Percentiles rank a stretch among this genome's conserved stretches.
Conservation (phyloP, 164 flowering plant genomes). For the Berberis thunbergii region DNA sequence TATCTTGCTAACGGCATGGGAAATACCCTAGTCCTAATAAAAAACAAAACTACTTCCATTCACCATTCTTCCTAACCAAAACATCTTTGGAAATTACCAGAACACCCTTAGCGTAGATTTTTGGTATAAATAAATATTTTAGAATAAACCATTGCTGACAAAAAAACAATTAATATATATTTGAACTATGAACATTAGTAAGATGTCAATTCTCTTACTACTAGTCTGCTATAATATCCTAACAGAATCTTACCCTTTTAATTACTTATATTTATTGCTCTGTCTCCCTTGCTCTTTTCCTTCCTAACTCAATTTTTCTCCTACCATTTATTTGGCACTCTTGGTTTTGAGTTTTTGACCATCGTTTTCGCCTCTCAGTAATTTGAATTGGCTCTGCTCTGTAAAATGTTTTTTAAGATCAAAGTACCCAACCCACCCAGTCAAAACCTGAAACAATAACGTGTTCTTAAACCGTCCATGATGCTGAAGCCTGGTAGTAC, state of each 20-base stretch:
- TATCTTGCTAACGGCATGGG: too few species aligned
- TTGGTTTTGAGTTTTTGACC: slow-evolving; percentile 1
- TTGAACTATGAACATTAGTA: neutral
- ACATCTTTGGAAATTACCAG: too few species aligned
- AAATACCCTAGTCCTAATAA: too few species aligned
- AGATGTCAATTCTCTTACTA: neutral
- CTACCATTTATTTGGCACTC: neutral
- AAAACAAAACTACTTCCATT: too few species aligned
- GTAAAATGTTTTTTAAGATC: neutral
- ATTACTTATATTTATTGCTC: neutral
- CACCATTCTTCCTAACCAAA: too few species aligned
- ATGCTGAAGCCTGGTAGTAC: too few species aligned
- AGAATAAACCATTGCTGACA: too few species aligned
- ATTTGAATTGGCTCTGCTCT: neutral
- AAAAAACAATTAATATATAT: too few species aligned
- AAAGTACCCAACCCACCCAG: neutral
- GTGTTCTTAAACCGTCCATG: neutral
- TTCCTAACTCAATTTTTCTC: neutral
- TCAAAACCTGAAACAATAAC: neutral
- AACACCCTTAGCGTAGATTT: too few species aligned
- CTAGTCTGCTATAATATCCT: neutral
- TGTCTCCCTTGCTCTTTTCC: neutral
- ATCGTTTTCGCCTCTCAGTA: neutral
- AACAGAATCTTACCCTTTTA: neutral
- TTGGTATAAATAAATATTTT: too few species aligned